Conservation (phyloP, 768 basidiomycete genomes). For the Naematelia encephala region DNA sequence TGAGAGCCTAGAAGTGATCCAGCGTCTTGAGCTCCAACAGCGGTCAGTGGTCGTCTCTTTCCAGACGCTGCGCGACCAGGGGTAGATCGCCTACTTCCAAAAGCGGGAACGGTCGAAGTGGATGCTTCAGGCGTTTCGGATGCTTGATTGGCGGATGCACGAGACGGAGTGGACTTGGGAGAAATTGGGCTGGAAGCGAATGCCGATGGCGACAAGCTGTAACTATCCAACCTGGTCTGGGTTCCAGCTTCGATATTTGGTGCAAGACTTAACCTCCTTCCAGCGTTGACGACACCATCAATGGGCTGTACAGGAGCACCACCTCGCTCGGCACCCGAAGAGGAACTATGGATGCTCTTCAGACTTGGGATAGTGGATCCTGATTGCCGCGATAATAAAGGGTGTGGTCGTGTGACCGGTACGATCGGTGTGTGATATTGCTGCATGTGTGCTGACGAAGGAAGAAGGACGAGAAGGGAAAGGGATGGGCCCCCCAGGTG, state of each 20-base stretch:
- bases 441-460: conserved; percentile 25
- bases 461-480: conserved; percentile 32
- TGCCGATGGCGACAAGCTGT: not conserved
- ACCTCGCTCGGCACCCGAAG: not conserved
- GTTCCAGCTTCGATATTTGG: conserved; percentile 37
- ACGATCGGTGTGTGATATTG: conserved; percentile 16
- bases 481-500: not conserved
- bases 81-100: conserved; percentile 20
- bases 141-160: not conserved
- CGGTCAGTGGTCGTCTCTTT: conserved; percentile 22
- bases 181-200: conserved; percentile 1
- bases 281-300: conserved; percentile 13
- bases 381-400: conserved; percentile 20
- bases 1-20: not conserved
- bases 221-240: conserved; percentile 1
- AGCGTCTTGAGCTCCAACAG: conserved; percentile 7
- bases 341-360: conserved; percentile 5
- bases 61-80: conserved; percentile 7
- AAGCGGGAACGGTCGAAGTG: conserved; percentile 15
- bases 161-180: conserved; percentile 4
- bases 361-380: conserved; percentile 24
- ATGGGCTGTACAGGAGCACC: conserved; percentile 5
- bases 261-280: conserved; percentile 35
- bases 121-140: not conserved
- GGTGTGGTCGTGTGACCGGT: conserved; percentile 14